Evolutionary conservation across 768 basidiomycete species (phyloP), one percentile per base, ranked within the genome.

Genomic region (Leccinum uliginosum): DNA sequence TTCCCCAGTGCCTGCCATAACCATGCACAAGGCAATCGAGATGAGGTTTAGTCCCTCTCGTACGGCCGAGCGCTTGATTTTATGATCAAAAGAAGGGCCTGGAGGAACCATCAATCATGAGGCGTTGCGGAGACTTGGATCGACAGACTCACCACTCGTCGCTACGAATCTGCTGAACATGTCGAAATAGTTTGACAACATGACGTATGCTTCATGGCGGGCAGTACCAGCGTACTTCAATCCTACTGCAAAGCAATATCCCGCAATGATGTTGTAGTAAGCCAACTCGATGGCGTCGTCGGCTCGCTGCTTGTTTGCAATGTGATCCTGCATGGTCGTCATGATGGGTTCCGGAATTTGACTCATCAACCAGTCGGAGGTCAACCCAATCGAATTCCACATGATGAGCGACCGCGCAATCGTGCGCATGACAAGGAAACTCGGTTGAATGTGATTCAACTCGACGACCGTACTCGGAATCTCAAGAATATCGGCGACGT

Each of bases 1-100:
- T 70, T 98, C 94, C 4, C 97, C 97, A 0, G 94, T 96, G 10
- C 97, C 97, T 2, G 96, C 93, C 92, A 98, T 96, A 44, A 98
- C 89, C 81, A 96, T 89, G 66, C 90, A 86, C 30, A 97, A 74
- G 1, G 94, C 79, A 34, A 97, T 79, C 0, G 91, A 89, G 54
- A 98, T 88, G 40, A 95, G 75, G 66, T 91, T 95, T 34, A 98
- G 76, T 4, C 91, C 92, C 64, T 93, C 91, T 12, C 94, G 82
- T 23, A 95, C 82, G 3, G 93, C 88, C 6, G 89, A 86, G 2
- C 94, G 85, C 65, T 89, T 88, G 68, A 98, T 93, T 65, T 87
- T 88, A 57, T 88, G 86, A 67, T 97, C 93, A 62, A 93, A 96
- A 0, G 87, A 80, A 34, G 84, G 78, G 1, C 85, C 93, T 92